These are phyloP conservation scores for Sicyos edulis DNA, from an alignment of 306 rosid genomes.

Conservation along the genomic window DNA sequence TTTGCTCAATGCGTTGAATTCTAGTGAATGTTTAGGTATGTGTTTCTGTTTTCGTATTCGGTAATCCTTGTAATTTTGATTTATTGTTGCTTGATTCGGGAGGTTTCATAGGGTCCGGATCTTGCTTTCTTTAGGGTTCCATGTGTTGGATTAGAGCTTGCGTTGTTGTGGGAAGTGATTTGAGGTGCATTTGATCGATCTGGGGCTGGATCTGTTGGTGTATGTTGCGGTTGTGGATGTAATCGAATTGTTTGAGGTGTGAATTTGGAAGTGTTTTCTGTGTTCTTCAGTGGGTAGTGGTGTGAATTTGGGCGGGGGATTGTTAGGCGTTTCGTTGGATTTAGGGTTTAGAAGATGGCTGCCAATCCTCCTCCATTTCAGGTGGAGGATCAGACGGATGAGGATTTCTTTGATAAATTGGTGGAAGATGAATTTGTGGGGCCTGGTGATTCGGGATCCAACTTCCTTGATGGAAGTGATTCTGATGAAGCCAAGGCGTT, in stretches of 20 bases:
- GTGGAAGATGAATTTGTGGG: slow-evolving; percentile 55
- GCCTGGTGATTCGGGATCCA: slow-evolving; percentile 28
- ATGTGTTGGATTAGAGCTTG: slow-evolving; percentile 22
- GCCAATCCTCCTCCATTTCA: slow-evolving; percentile 69
- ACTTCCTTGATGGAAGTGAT: slow-evolving; percentile 35
- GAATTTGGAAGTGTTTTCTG: slow-evolving; percentile 13
- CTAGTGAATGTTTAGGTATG: slow-evolving; percentile 15
- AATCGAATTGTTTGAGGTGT: slow-evolving; percentile 20
- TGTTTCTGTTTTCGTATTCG: slow-evolving; percentile 7
- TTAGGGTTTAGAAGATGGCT: slow-evolving; percentile 57
- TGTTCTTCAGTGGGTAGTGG: slow-evolving; percentile 24
- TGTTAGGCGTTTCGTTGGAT: slow-evolving; percentile 31
- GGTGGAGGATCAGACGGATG: slow-evolving; percentile 87
- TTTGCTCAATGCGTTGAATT: slow-evolving; percentile 30
- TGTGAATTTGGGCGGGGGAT: slow-evolving; percentile 25
- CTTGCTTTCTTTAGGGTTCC: slow-evolving; percentile 30
- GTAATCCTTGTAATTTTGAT: slow-evolving; percentile 12
- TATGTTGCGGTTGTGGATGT: slow-evolving; percentile 27
- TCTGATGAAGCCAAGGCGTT: slow-evolving; percentile 55
- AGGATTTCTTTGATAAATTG: slow-evolving; percentile 84
- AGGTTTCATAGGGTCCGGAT: slow-evolving; percentile 37
- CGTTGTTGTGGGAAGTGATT: slow-evolving; percentile 23
- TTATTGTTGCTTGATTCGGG: slow-evolving; percentile 27
- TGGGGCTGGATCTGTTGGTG: slow-evolving; percentile 44
- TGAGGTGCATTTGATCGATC: slow-evolving; percentile 15